These are phyloP conservation scores for Dothideomycetes sp. DNA, from an alignment of 2,329 filamentous ascomycete species.

Conservation along the genomic window DNA sequence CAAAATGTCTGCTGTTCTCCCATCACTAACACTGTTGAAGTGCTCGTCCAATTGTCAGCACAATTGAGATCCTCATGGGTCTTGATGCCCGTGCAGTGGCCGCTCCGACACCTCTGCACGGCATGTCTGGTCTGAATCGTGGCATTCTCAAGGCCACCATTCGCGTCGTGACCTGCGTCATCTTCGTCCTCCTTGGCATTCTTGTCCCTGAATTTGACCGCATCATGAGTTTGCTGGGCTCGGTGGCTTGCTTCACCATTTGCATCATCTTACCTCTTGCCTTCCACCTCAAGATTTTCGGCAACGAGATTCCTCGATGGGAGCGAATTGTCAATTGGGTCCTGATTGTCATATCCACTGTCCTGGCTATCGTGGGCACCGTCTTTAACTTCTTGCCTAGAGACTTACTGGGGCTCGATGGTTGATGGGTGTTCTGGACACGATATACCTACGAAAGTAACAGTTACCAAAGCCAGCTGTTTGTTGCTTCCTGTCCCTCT, in stretches of 20 bases:
- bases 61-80: conserved; percentile 70
- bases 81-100: conserved; percentile 52
- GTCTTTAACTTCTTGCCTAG: conserved; percentile 83
- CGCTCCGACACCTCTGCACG: conserved; percentile 40
- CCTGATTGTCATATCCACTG: conserved; percentile 59
- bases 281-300: conserved; percentile 87
- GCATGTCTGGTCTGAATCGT: conserved; percentile 49
- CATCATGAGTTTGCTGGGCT: conserved; percentile 86
- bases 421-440: conserved; percentile 16
- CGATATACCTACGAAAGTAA: conserved; percentile 6
- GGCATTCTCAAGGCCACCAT: conserved; percentile 51
- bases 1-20: background rate
- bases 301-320: conserved; percentile 52
- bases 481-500: background rate
- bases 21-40: conserved; percentile 23
- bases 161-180: conserved; percentile 56
- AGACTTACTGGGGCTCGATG: conserved; percentile 52
- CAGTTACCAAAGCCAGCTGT: background rate
- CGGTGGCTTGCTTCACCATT: conserved; percentile 83
- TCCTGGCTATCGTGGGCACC: conserved; percentile 68
- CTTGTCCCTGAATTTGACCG: conserved; percentile 72
- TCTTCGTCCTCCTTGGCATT: conserved; percentile 68
- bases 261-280: conserved; percentile 82
- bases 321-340: conserved; percentile 61
- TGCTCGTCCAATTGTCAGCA: conserved; percentile 77